Conservation (phyloP, 139 green algal species). For the Nannochloris sp. region DNA sequence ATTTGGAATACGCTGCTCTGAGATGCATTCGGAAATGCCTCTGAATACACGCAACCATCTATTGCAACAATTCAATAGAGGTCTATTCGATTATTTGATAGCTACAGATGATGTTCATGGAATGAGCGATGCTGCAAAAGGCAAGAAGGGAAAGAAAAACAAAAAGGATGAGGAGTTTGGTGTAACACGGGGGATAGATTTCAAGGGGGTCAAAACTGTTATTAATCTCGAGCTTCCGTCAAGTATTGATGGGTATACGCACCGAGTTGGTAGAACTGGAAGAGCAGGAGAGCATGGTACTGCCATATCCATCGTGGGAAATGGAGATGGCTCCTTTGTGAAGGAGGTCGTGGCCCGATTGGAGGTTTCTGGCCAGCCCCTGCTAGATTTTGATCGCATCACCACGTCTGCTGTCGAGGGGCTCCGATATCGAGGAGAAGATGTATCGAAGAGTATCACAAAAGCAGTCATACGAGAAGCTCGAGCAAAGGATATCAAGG, state of each 20-base stretch:
- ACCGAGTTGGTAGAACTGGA: constrained; percentile 85
- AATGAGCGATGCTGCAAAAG: constrained; percentile 9
- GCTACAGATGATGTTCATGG: constrained; percentile 67
- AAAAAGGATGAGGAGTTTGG: constrained; percentile 86
- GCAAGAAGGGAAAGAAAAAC: constrained; percentile 3
- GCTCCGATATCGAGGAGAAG: constrained; percentile 71
- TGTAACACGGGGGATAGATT: constrained; percentile 92
- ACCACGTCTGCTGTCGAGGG: constrained; percentile 42
- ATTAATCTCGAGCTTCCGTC: constrained; percentile 76
- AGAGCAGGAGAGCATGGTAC: constrained; percentile 60
- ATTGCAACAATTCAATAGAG: constrained; percentile 77
- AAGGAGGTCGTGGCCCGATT: constrained; percentile 1
- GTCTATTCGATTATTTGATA: constrained; percentile 89
- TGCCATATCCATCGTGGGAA: constrained; percentile 42
- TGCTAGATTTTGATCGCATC: constrained; percentile 32
- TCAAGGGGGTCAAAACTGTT: constrained; percentile 89
- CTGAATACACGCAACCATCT: constrained; percentile 78
- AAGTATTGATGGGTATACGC: constrained; percentile 63
- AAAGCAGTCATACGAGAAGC: constrained; percentile 67
- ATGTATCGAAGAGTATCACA: constrained; percentile 72
- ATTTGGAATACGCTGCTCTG: constrained; percentile 75
- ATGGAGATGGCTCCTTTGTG: background rate
- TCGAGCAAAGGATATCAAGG: constrained; percentile 71
- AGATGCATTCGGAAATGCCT: constrained; percentile 72
- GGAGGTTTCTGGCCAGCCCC: background rate